Base-by-base conservation (phyloP, 192 early-diverging fungal genomes). In the Backusella psychrophila region DNA sequence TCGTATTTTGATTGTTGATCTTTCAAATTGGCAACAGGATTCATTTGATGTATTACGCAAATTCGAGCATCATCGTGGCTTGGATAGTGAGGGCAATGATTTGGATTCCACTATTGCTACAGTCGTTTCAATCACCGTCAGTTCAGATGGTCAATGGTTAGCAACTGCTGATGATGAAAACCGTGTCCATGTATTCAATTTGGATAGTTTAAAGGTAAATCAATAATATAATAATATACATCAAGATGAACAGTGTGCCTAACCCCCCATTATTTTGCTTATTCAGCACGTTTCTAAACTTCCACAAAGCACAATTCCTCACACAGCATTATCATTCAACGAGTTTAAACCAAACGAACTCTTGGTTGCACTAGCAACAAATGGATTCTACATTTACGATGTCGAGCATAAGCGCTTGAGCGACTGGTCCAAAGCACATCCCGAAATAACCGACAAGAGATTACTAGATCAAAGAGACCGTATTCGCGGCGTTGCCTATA, bases 381-480 rank as follows among this genome's bases (percentile, higher is more conserved):
- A 94, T 77, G 89, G 90, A 73, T 92, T 96, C 83, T 95, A 90
- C 79, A 72, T 96, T 36, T 94, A 88, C 77, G 93, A 99, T 73
- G 87, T 91, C 19, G 85, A 89, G 41, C 71, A 77, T 15, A 84
- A 91, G n/a, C 84, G 83, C 23, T 84, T 95, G 56, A 92, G 93
- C 3, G 88, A 93, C 68, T 99, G 97, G 97, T 96, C 95, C 17
- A 81, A 87, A 63, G 83, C 88, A 73, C 86, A 94, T 77, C 89
- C 91, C 35, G 77, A 91, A 39, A 73, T 79, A 4, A 86, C 96
- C 33, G 95, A 95, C n/a, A 74, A 68, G 31, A 83, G 88, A 52
- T 91, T 95, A 76, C 68, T 88, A 46, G 69, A 81, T 23, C 81
- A 91, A 75, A 85, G 86, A 73, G 93, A 96, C 81, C 88, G 89